A percentile compares a stretch with the other conserved stretches of the same genome.
Conservation (phyloP, 192 early-diverging fungal species). For the Umbelopsis sp. region DNA sequence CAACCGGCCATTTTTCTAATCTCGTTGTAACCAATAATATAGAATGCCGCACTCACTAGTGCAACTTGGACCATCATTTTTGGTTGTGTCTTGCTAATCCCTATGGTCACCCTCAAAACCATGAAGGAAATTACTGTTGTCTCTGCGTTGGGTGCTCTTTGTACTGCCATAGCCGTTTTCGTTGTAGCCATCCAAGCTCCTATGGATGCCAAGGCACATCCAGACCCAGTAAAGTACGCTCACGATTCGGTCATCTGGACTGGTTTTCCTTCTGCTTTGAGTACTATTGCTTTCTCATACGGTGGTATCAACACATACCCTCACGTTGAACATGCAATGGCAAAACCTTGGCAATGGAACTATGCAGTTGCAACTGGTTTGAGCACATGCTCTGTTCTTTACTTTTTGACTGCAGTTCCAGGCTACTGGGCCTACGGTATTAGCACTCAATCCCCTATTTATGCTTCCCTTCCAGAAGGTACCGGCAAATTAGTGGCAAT, state of each 20-base stretch:
- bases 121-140: conserved; percentile 78
- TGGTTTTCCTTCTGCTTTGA: conserved; percentile 74
- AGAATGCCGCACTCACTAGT: conserved; percentile 15
- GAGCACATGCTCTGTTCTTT: conserved; percentile 67
- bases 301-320: conserved; percentile 84
- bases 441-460: conserved; percentile 68
- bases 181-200: conserved; percentile 69
- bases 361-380: conserved; percentile 66
- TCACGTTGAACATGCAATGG: conserved; percentile 83
- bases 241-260: conserved; percentile 61
- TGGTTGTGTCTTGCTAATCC: conserved; percentile 66
- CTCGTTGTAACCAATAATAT: conserved; percentile 1
- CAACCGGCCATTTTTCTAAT: conserved; percentile 1
- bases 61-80: conserved; percentile 67
- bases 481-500: conserved; percentile 58
- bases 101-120: conserved; percentile 74
- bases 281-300: conserved; percentile 84
- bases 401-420: conserved; percentile 65
- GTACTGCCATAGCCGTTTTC: conserved; percentile 73
- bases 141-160: conserved; percentile 75
- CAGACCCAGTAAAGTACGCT: conserved; percentile 29
- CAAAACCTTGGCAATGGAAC: conserved; percentile 68
- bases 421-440: conserved; percentile 78
- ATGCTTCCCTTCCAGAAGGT: conserved; percentile 69
- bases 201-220: conserved; percentile 42